Base-by-base conservation (phyloP, 169 alveolate genomes). In the Cryptosporidium xiaoi region DNA sequence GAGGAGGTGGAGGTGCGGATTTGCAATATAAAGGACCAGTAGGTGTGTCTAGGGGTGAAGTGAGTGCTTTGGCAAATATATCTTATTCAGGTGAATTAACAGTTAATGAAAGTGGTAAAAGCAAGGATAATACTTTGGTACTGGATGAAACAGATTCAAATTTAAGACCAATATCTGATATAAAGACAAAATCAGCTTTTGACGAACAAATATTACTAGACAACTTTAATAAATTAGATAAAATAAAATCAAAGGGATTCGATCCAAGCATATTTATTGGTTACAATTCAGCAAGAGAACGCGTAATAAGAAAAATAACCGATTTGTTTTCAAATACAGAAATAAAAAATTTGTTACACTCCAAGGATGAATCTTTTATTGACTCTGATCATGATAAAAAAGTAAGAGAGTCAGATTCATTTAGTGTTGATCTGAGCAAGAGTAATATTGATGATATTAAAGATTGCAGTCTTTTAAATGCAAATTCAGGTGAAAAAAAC, bases 201-300 rank as follows among this genome's bases (percentile, higher is more conserved):
- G 48, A 40, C 10, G 48, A 40, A 8, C 0, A 8, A 8, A 8
- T 3, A 40, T 40, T 8, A 1, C 13, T 3, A 1, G 48, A 3
- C 1, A 8, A 8, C 10, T 40, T 40, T 40, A 8, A 8, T 8
- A 8, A 40, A 40, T 40, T 40, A 6, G 48, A 8, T 40, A 40
- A 8, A 40, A 8, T 40, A 3, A 40, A 40, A 40, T 51, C 40
- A 1, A 50, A 33, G 3, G 51, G 64, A n/a, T 77, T 77, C 34
- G 87, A 77, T 48, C 69, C 87, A 77, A 77, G 77, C 34, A 77
- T 77, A 44, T 77, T 77, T 36, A 60, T 77, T 36, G 87, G 87
- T 0, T 77, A 77, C 33, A 77, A 77, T 24, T 56, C 71, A 16
- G 87, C 87, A 24, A 56, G 87, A 15, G 87, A 77, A 7, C 33